Conservation (phyloP, 2,329 filamentous ascomycete genomes). For the Cryphonectria japonica region DNA sequence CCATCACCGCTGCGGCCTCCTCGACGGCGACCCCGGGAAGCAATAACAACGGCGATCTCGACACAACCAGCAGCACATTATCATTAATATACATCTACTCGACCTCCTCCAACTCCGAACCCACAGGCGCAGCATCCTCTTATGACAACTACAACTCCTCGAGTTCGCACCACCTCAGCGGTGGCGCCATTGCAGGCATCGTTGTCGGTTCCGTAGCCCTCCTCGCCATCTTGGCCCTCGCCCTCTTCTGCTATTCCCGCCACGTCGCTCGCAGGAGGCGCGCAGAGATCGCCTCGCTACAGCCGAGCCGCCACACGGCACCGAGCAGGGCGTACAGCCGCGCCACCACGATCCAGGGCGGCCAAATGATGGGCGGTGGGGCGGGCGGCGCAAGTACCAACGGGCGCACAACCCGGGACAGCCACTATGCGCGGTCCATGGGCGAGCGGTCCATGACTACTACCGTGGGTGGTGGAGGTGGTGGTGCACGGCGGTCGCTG, state of each 20-base stretch:
- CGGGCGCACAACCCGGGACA: slow-evolving; percentile 2
- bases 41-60: slow-evolving; percentile 3
- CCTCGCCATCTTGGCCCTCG: slow-evolving; percentile 28
- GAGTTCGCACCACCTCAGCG: slow-evolving; percentile 26
- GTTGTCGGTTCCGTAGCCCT: slow-evolving; percentile 31
- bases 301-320: slow-evolving; percentile 8
- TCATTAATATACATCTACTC: slow-evolving; percentile 26
- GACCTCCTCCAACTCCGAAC: slow-evolving; percentile 14
- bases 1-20: slow-evolving; percentile 16
- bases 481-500: slow-evolving; percentile 5
- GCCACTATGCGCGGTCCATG: slow-evolving; percentile 11
- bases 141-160: neutral
- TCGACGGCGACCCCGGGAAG: neutral
- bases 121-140: slow-evolving; percentile 13
- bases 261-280: slow-evolving; percentile 23
- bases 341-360: neutral
- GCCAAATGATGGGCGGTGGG: neutral
- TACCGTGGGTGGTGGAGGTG: neutral
- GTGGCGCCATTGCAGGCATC: slow-evolving; percentile 36
- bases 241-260: slow-evolving; percentile 27
- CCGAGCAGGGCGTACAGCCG: slow-evolving; percentile 4
- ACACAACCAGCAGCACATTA: slow-evolving; percentile 22
- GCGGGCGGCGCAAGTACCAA: neutral
- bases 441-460: slow-evolving; percentile 7
- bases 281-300: slow-evolving; percentile 15